Conservation (phyloP, 2,329 filamentous ascomycete species). For the Didymella pinodella region DNA sequence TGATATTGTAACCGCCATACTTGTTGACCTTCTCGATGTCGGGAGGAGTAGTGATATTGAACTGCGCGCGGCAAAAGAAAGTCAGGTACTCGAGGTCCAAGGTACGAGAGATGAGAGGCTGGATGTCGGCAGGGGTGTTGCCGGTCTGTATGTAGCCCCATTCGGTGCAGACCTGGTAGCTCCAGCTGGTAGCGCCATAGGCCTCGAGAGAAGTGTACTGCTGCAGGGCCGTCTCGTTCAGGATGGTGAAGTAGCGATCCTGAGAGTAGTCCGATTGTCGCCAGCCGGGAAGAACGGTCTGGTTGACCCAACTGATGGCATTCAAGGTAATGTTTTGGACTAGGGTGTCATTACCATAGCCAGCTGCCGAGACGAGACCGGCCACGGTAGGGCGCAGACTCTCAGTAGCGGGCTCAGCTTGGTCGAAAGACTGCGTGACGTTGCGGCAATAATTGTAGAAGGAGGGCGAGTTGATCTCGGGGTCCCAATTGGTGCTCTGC, state of each 20-base stretch:
- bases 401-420: conserved; percentile 49
- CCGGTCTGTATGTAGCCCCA: conserved; percentile 84
- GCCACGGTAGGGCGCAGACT: conserved; percentile 52
- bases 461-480: conserved; percentile 56
- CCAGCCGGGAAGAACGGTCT: conserved; percentile 54
- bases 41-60: conserved; percentile 72
- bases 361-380: conserved; percentile 58
- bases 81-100: conserved; percentile 70
- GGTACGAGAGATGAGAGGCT: conserved; percentile 75
- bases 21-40: conserved; percentile 75
- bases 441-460: conserved; percentile 63
- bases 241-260: conserved; percentile 61
- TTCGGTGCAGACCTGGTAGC: conserved; percentile 62
- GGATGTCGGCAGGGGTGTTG: conserved; percentile 68
- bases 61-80: conserved; percentile 70
- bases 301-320: conserved; percentile 63
- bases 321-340: conserved; percentile 64
- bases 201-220: conserved; percentile 27
- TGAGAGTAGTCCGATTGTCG: conserved; percentile 47
- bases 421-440: conserved; percentile 60
- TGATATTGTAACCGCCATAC: conserved; percentile 76
- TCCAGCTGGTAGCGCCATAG: conserved; percentile 56
- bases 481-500: conserved; percentile 66
- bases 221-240: conserved; percentile 53
- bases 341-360: conserved; percentile 54